Evolutionary conservation across 2,329 filamentous ascomycete genomes (phyloP).

Genomic region (Cercospora citrullina): DNA sequence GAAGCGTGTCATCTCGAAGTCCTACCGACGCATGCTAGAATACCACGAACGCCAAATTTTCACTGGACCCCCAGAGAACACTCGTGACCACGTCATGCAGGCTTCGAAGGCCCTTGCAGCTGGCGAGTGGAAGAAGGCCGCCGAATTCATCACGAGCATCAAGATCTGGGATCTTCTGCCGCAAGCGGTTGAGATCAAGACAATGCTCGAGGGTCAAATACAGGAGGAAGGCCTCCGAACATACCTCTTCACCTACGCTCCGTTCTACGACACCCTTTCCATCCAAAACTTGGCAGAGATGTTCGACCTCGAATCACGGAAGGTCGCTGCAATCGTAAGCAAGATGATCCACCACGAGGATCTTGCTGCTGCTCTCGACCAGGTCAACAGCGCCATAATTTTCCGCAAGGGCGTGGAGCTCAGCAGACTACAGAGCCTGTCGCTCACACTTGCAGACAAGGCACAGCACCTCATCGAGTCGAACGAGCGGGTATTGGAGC

Average conservation of each 20-base stretch:
- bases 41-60: slow-evolving; percentile 99
- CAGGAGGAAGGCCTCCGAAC: slow-evolving; percentile 97
- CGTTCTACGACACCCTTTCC: slow-evolving; percentile 96
- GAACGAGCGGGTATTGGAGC: slow-evolving; percentile 96
- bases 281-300: slow-evolving; percentile 81
- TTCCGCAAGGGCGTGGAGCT: slow-evolving; percentile 99
- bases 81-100: slow-evolving; percentile 98
- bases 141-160: slow-evolving; percentile 90
- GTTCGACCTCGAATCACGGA: slow-evolving; percentile 90
- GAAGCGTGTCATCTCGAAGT: slow-evolving; percentile 98
- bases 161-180: slow-evolving; percentile 99
- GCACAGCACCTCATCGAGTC: slow-evolving; percentile 92
- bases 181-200: slow-evolving; percentile 88
- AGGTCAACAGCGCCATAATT: slow-evolving; percentile 95
- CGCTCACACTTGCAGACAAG: slow-evolving; percentile 93
- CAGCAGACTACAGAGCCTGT: slow-evolving; percentile 90
- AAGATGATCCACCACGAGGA: slow-evolving; percentile 99
- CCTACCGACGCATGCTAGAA: slow-evolving; percentile 97
- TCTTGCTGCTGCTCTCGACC: slow-evolving; percentile 90
- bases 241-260: slow-evolving; percentile 98
- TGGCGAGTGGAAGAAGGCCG: slow-evolving; percentile 98
- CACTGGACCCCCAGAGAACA: slow-evolving; percentile 97
- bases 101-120: slow-evolving; percentile 94
- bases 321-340: slow-evolving; percentile 92
- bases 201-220: slow-evolving; percentile 96